Evolutionary conservation across 1,284 basidiomycete genomes (phyloP).

Genomic region (Trichosporon asahii): DNA sequence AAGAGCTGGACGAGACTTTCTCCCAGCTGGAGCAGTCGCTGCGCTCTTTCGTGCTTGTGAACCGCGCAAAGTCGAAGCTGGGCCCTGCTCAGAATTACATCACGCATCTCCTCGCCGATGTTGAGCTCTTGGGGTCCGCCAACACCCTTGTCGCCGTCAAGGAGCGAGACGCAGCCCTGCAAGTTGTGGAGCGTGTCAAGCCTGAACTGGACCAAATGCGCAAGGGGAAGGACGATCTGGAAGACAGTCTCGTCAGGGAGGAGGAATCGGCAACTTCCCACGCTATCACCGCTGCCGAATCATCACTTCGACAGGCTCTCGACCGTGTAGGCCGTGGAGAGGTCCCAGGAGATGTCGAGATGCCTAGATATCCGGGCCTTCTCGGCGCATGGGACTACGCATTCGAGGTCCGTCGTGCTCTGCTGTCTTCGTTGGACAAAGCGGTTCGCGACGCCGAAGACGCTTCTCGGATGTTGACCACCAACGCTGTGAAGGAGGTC

Average conservation of each 20-base stretch:
- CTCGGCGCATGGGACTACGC: conserved; percentile 86
- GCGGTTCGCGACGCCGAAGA: conserved; percentile 80
- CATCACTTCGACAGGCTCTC: conserved; percentile 66
- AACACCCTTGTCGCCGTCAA: conserved; percentile 80
- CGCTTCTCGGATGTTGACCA: conserved; percentile 71
- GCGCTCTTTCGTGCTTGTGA: conserved; percentile 90
- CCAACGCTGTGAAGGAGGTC: conserved; percentile 67
- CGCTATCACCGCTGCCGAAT: conserved; percentile 60
- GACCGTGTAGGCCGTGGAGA: conserved; percentile 74
- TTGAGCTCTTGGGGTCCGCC: conserved; percentile 79
- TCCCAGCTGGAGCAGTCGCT: conserved; percentile 86
- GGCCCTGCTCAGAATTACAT: conserved; percentile 93
- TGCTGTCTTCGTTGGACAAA: conserved; percentile 74
- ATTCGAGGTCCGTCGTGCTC: conserved; percentile 69
- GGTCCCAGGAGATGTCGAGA: conserved; percentile 51
- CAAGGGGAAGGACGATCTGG: conserved; percentile 66
- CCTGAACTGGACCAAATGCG: conserved; percentile 87
- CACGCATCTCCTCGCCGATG: conserved; percentile 78
- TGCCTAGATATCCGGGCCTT: conserved; percentile 86
- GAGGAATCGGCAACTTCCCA: conserved; percentile 72
- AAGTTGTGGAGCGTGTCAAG: conserved; percentile 66
- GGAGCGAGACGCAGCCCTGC: conserved; percentile 72
- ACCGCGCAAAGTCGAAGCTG: conserved; percentile 92
- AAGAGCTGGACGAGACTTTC: conserved; percentile 67
- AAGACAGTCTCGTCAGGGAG: conserved; percentile 70